Conservation (phyloP, 1,284 basidiomycete genomes). For the Porodaedalea pini region DNA sequence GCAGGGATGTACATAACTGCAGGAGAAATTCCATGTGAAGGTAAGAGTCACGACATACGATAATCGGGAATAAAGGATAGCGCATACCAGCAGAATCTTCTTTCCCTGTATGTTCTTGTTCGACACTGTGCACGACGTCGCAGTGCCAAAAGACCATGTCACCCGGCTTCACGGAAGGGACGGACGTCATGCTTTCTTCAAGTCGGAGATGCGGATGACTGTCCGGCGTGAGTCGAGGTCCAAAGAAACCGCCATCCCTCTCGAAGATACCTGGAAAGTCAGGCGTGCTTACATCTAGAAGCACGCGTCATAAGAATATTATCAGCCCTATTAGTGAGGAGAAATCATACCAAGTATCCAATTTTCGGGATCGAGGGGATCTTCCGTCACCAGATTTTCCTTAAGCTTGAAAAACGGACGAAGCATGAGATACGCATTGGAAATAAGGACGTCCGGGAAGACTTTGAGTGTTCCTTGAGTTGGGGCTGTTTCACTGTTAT, state of each 20-base stretch:
- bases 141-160: slow-evolving; percentile 90
- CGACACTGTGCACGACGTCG: slow-evolving; percentile 80
- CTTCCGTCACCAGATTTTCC: slow-evolving; percentile 38
- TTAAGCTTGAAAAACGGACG: slow-evolving; percentile 76
- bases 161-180: slow-evolving; percentile 72
- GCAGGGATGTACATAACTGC: slow-evolving; percentile 84
- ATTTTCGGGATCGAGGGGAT: slow-evolving; percentile 53
- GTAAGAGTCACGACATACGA: background rate
- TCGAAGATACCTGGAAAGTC: slow-evolving; percentile 58
- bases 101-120: slow-evolving; percentile 62
- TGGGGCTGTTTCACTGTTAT: slow-evolving; percentile 60
- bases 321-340: background rate
- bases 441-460: slow-evolving; percentile 70
- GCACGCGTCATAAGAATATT: background rate
- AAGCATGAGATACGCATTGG: slow-evolving; percentile 78
- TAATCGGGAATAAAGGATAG: background rate
- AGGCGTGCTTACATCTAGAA: slow-evolving; percentile 47
- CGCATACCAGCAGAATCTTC: slow-evolving; percentile 65
- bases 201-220: slow-evolving; percentile 69
- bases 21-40: slow-evolving; percentile 53
- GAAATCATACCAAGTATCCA: slow-evolving; percentile 61
- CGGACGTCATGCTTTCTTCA: slow-evolving; percentile 68
- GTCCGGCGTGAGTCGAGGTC: slow-evolving; percentile 49
- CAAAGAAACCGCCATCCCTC: slow-evolving; percentile 42
- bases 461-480: slow-evolving; percentile 76